Percentiles rank a stretch among this genome's conserved stretches.
These are phyloP conservation scores for Osmozyma mogii DNA, from an alignment of 805 yeast species.

Conservation along the genomic window DNA sequence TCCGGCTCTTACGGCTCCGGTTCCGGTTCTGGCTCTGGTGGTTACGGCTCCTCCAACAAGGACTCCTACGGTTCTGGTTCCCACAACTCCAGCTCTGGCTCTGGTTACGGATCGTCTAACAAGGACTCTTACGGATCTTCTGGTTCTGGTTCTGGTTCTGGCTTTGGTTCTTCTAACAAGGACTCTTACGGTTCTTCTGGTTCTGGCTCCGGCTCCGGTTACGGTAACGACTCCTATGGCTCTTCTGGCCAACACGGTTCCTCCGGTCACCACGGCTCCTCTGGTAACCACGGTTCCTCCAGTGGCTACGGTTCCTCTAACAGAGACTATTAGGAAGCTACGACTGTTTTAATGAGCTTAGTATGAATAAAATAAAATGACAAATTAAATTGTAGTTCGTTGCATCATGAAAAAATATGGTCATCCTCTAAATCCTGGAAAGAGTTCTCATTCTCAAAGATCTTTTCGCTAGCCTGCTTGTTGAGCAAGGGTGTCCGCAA, in stretches of 20 bases:
- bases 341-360: too few species aligned
- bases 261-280: slow-evolving; percentile 2
- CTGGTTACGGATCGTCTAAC: slow-evolving; percentile 1
- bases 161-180: slow-evolving; percentile 1
- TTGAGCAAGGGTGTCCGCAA: slow-evolving; percentile 25
- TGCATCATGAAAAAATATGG: too few species aligned
- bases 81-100: not conserved
- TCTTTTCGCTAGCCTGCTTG: slow-evolving; percentile 24
- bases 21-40: slow-evolving; percentile 6
- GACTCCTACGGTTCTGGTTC: slow-evolving; percentile 9
- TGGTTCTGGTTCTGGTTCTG: slow-evolving; percentile 6
- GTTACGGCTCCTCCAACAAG: slow-evolving; percentile 8
- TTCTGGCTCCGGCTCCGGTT: too few species aligned
- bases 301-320: slow-evolving; percentile 6
- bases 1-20: slow-evolving; percentile 5
- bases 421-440: too few species aligned
- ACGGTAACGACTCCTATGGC: slow-evolving; percentile 2
- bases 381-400: too few species aligned
- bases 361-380: too few species aligned
- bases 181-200: slow-evolving; percentile 12
- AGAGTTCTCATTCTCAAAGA: too few species aligned
- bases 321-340: slow-evolving; percentile 1
- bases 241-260: slow-evolving; percentile 3
- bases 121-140: slow-evolving; percentile 12
- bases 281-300: slow-evolving; percentile 3